Conservation (phyloP, 2,329 filamentous ascomycete species). For the Stagonosporopsis rhizophila region DNA sequence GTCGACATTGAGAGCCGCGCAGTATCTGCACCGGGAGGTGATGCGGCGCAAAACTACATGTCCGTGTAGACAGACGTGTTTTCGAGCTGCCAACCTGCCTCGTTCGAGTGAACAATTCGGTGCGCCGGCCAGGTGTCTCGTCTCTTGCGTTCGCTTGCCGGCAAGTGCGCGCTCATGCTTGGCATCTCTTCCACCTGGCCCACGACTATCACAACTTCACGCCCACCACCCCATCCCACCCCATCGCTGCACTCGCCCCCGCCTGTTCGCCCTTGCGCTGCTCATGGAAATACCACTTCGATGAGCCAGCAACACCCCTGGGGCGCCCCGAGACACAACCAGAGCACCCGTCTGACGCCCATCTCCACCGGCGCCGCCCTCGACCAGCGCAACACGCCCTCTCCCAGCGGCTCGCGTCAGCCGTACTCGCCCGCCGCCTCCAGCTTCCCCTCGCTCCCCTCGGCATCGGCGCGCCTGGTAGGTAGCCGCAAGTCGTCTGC, state of each 20-base stretch:
- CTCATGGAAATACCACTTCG: constrained; percentile 53
- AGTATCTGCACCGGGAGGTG: not conserved
- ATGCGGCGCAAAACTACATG: not conserved
- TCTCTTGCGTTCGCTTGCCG: constrained; percentile 12
- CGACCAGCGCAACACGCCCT: constrained; percentile 54
- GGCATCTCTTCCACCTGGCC: constrained; percentile 13
- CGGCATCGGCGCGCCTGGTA: constrained; percentile 57
- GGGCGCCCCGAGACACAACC: constrained; percentile 63
- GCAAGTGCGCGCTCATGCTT: constrained; percentile 14
- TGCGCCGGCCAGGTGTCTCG: not conserved
- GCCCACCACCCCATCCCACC: constrained; percentile 24
- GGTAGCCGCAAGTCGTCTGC: constrained; percentile 62
- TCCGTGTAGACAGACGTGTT: not conserved
- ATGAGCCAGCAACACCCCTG: constrained; percentile 64
- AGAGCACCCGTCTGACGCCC: constrained; percentile 64
- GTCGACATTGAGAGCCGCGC: not conserved
- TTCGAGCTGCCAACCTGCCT: not conserved
- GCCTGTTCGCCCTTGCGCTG: constrained; percentile 42
- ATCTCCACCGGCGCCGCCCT: constrained; percentile 59
- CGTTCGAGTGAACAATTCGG: not conserved
- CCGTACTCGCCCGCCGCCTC: constrained; percentile 60
- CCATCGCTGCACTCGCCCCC: constrained; percentile 27
- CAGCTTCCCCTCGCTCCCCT: constrained; percentile 61
- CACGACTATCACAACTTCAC: constrained; percentile 30
- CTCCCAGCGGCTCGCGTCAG: constrained; percentile 58